phyloP scores from a whole-genome alignment of 2,329 filamentous ascomycete species.

The Colletotrichum echinochloae region DNA sequence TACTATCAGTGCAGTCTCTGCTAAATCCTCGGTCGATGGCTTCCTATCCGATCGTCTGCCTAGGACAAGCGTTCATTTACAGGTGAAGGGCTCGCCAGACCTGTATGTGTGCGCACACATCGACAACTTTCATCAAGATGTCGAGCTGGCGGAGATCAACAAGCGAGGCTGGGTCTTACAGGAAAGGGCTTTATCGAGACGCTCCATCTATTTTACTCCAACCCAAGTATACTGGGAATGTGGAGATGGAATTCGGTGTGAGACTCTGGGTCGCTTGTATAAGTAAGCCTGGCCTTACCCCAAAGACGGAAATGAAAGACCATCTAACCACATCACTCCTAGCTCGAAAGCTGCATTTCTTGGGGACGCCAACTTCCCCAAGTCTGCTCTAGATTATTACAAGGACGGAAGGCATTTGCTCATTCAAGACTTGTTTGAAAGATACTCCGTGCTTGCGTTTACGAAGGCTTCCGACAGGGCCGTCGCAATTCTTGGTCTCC shows the following conservation, averaged over 20 bases:
- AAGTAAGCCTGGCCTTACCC: no score
- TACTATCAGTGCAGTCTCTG: constrained; percentile 19
- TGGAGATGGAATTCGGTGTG: constrained; percentile 50
- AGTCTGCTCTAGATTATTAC: constrained; percentile 18
- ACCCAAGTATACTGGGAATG: constrained; percentile 55
- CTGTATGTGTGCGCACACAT: constrained; percentile 47
- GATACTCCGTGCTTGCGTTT: constrained; percentile 29
- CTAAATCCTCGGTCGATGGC: constrained; percentile 24
- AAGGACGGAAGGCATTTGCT: constrained; percentile 19
- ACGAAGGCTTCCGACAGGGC: constrained; percentile 23
- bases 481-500: constrained; percentile 28
- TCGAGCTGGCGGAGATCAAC: constrained; percentile 48
- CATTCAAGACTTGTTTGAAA: constrained; percentile 24
- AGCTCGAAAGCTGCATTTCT: constrained; percentile 27
- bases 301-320: no score
- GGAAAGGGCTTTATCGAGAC: constrained; percentile 51
- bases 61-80: constrained; percentile 5
- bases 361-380: constrained; percentile 31
- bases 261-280: constrained; percentile 48
- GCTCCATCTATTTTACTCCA: constrained; percentile 53
- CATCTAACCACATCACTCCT: no score
- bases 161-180: constrained; percentile 55
- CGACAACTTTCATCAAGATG: constrained; percentile 51
- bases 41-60: constrained; percentile 11
- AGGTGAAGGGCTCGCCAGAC: not conserved